A percentile compares a stretch with the other conserved stretches of the same genome.
Evolutionary conservation across 441 rosid genomes (phyloP).

Genomic region (Pelargonium myrrhifolium): DNA sequence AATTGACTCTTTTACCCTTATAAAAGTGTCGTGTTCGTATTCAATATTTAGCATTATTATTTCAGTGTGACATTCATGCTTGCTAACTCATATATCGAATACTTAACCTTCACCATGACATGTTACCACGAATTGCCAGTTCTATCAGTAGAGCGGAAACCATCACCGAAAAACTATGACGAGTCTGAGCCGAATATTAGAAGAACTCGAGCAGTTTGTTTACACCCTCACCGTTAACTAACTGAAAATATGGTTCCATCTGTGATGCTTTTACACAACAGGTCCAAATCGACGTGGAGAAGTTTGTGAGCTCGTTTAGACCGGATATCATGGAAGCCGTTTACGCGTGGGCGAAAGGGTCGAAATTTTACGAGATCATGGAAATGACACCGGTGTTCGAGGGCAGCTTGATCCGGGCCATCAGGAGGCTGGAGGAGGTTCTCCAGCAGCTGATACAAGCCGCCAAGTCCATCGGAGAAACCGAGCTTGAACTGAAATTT

Average conservation of each 20-base stretch:
- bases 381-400: slow-evolving; percentile 85
- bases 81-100: too few relatives aligned
- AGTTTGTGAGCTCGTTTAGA: slow-evolving; percentile 73
- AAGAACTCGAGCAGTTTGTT: too few relatives aligned
- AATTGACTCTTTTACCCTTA: too few relatives aligned
- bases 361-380: slow-evolving; percentile 90
- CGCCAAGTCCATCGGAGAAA: slow-evolving; percentile 85
- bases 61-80: too few relatives aligned
- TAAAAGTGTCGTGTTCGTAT: too few relatives aligned
- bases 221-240: too few relatives aligned
- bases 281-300: slow-evolving; percentile 86
- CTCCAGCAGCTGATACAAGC: slow-evolving; percentile 92
- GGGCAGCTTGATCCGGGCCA: slow-evolving; percentile 98
- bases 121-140: too few relatives aligned
- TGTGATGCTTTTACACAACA: slow-evolving; percentile 1
- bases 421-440: slow-evolving; percentile 92
- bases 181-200: too few relatives aligned
- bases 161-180: too few relatives aligned
- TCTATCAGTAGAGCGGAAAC: too few relatives aligned
- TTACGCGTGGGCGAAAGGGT: slow-evolving; percentile 93
- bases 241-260: not conserved
- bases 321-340: slow-evolving; percentile 94
- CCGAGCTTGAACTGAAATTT: slow-evolving; percentile 66
- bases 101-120: too few relatives aligned
- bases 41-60: too few relatives aligned